A percentile compares a stretch with the other conserved stretches of the same genome.
phyloP scores from a whole-genome alignment of 176 grass and related monocot species.

The Panicum miliaceum region DNA sequence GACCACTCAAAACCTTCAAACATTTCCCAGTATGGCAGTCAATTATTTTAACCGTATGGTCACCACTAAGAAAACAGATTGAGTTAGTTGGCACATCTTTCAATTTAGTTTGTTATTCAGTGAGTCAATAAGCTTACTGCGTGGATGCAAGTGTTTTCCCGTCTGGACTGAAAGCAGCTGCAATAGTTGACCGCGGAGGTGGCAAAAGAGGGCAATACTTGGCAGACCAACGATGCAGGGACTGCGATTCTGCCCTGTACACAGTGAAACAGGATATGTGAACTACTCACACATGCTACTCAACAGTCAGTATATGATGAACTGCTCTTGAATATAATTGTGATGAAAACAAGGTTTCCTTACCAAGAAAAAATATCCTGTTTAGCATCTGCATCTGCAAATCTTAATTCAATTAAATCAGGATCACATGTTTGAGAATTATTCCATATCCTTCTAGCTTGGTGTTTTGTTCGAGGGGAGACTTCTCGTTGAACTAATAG shows the following conservation, averaged over 20 bases:
- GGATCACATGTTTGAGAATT: slow-evolving; percentile 38
- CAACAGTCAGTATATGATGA: slow-evolving; percentile 2
- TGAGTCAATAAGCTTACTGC: slow-evolving; percentile 66
- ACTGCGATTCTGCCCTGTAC: slow-evolving; percentile 91
- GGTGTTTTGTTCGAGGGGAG: slow-evolving; percentile 75
- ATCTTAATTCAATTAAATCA: slow-evolving; percentile 51
- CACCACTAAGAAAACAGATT: slow-evolving; percentile 70
- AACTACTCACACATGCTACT: background rate
- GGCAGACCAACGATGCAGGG: slow-evolving; percentile 70
- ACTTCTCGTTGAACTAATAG: slow-evolving; percentile 85
- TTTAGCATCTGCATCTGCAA: slow-evolving; percentile 67
- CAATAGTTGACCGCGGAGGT: slow-evolving; percentile 96
- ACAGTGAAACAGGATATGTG: slow-evolving; percentile 11
- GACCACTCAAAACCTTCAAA: slow-evolving; percentile 89
- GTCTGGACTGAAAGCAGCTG: slow-evolving; percentile 97
- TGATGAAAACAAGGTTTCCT: slow-evolving; percentile 27
- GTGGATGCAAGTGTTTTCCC: slow-evolving; percentile 97
- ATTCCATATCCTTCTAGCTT: slow-evolving; percentile 76
- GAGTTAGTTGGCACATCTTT: slow-evolving; percentile 42
- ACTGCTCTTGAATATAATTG: slow-evolving; percentile 7
- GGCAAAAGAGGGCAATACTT: slow-evolving; percentile 95
- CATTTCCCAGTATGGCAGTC: slow-evolving; percentile 93
- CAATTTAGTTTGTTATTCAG: slow-evolving; percentile 30
- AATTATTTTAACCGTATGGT: slow-evolving; percentile 99
- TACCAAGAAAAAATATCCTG: slow-evolving; percentile 91